A percentile compares a stretch with the other conserved stretches of the same genome.
phyloP scores from a whole-genome alignment of 257 asterid species.

The Salvia rosmarinus region DNA sequence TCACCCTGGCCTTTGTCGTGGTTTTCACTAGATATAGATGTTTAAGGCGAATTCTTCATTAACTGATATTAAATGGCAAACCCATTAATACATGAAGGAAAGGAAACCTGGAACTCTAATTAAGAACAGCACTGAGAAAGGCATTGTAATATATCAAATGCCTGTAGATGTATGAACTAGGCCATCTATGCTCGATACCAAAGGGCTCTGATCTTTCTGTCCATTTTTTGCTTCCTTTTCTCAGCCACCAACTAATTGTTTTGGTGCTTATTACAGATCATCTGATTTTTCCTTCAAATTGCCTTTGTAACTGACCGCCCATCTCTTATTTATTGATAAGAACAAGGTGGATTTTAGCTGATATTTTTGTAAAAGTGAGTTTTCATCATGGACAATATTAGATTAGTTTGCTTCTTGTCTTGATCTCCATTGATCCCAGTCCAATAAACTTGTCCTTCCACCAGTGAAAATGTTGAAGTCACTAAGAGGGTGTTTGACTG shows the following conservation, averaged over 20 bases:
- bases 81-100: background rate
- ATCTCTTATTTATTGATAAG: background rate
- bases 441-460: background rate
- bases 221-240: background rate
- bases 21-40: background rate
- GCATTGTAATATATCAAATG: background rate
- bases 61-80: background rate
- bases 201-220: background rate
- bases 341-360: background rate
- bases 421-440: background rate
- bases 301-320: background rate
- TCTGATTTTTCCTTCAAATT: background rate
- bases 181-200: background rate
- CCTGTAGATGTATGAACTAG: background rate
- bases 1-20: background rate
- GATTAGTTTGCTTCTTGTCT: background rate
- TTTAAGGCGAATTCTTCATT: background rate
- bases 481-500: no score
- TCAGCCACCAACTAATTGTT: background rate
- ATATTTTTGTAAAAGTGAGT: constrained; percentile 16
- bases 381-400: no score
- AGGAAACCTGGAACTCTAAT: background rate
- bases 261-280: background rate
- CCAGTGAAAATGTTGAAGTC: background rate
- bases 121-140: background rate